Evolutionary conservation across 371 early-diverging fungal species (phyloP).

Genomic region (Lichtheimia ornata): DNA sequence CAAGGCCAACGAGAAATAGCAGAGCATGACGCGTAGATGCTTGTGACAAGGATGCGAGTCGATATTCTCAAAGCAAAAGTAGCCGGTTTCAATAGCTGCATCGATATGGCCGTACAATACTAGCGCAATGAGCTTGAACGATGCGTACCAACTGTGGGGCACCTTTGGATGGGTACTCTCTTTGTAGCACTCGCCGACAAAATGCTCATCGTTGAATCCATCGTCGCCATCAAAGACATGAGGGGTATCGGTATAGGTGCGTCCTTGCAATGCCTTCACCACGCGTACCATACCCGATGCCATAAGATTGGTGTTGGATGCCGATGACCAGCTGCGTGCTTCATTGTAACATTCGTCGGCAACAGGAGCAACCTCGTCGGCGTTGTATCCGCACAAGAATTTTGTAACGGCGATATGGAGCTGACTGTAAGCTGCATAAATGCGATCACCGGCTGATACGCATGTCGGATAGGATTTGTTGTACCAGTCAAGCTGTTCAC

Average conservation of each 20-base stretch:
- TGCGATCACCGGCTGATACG: constrained; percentile 40
- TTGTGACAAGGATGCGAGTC: constrained; percentile 40
- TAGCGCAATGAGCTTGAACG: constrained; percentile 37
- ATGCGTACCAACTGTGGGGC: constrained; percentile 39
- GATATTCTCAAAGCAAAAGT: constrained; percentile 21
- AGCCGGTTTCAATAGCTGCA: constrained; percentile 34
- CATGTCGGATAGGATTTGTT: constrained; percentile 11
- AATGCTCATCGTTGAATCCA: constrained; percentile 41
- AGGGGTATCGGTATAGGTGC: constrained; percentile 26
- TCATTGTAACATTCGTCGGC: constrained; percentile 38
- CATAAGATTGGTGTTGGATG: constrained; percentile 31
- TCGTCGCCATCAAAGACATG: constrained; percentile 46
- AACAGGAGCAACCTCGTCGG: constrained; percentile 21
- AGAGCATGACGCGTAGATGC: constrained; percentile 35
- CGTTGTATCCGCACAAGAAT: constrained; percentile 23
- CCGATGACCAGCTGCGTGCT: constrained; percentile 35
- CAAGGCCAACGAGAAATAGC: constrained; percentile 36
- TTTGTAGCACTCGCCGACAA: constrained; percentile 30
- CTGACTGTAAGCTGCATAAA: constrained; percentile 35
- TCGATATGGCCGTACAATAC: constrained; percentile 44
- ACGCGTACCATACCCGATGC: constrained; percentile 41
- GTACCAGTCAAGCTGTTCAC: constrained; percentile 19
- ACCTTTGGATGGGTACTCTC: constrained; percentile 31
- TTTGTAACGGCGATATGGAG: constrained; percentile 25
- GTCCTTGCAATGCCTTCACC: constrained; percentile 42